A percentile compares a stretch with the other conserved stretches of the same genome.
Evolutionary conservation across 805 yeast genomes (phyloP).

Genomic region (Metschnikowia anglica): DNA sequence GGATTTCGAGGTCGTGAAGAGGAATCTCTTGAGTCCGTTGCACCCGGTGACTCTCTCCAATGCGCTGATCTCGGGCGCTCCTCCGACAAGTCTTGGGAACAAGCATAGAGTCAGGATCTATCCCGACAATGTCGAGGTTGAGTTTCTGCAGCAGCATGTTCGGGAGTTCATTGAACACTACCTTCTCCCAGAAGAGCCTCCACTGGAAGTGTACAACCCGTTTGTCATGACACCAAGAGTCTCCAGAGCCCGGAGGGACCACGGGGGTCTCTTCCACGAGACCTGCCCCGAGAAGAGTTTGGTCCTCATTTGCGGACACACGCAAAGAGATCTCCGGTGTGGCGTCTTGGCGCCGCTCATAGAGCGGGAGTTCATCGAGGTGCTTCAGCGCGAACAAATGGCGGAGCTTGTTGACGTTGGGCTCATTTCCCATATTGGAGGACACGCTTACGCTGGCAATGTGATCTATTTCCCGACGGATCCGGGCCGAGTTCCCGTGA

Average conservation of each 20-base stretch:
- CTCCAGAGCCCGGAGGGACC: background rate
- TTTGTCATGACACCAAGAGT: conserved; percentile 11
- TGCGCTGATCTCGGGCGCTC: conserved; percentile 25
- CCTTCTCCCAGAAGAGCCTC: conserved; percentile 35
- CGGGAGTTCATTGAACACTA: conserved; percentile 42
- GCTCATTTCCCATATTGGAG: conserved; percentile 74
- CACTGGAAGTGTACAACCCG: conserved; percentile 27
- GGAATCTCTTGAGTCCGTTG: conserved; percentile 35
- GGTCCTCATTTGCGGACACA: conserved; percentile 66
- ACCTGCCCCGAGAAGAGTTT: conserved; percentile 23
- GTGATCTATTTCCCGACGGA: conserved; percentile 50
- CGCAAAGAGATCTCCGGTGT: conserved; percentile 62
- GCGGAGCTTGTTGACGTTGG: conserved; percentile 43
- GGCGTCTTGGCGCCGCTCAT: conserved; percentile 65
- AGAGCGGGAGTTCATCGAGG: conserved; percentile 47
- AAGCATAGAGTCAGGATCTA: conserved; percentile 44
- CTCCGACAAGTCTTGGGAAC: too few species aligned
- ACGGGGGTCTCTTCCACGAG: conserved; percentile 11
- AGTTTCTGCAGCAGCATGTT: conserved; percentile 31
- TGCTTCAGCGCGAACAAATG: conserved; percentile 36
- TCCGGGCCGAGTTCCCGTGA: conserved; percentile 34
- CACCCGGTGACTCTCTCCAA: conserved; percentile 55
- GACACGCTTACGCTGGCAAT: conserved; percentile 86
- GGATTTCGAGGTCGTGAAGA: conserved; percentile 36
- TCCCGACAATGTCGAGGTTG: conserved; percentile 53